Conservation (phyloP, 169 alveolate species). For the Theileria parva region DNA sequence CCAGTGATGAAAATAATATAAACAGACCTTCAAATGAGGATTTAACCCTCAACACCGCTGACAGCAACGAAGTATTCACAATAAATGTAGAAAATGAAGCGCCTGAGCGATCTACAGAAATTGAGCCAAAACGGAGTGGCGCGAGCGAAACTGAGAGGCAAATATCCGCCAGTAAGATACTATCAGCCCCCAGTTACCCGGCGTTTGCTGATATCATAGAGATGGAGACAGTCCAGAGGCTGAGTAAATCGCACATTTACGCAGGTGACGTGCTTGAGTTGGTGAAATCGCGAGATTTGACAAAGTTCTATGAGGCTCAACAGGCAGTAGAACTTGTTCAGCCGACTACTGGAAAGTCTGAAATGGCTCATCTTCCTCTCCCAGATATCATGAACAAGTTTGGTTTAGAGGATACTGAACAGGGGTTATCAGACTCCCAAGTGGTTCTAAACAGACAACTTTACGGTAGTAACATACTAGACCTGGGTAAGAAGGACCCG, state of each 20-base stretch:
- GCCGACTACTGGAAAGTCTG: constrained; percentile 71
- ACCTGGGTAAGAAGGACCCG: constrained; percentile 82
- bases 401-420: constrained; percentile 70
- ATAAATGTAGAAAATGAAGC: background rate
- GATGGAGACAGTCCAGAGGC: constrained; percentile 38
- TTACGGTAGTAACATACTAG: constrained; percentile 85
- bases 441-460: constrained; percentile 72
- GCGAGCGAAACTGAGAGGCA: background rate
- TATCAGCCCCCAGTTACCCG: constrained; percentile 41
- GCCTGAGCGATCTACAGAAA: background rate
- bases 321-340: constrained; percentile 58
- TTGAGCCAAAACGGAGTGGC: background rate
- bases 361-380: constrained; percentile 68
- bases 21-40: background rate
- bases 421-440: constrained; percentile 75
- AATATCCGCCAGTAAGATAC: constrained; percentile 25
- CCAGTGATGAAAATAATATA: background rate
- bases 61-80: background rate
- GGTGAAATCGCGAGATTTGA: constrained; percentile 49
- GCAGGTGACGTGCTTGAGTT: constrained; percentile 57
- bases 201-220: constrained; percentile 63
- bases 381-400: constrained; percentile 75
- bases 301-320: constrained; percentile 63
- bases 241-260: constrained; percentile 49
- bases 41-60: background rate